A percentile compares a stretch with the other conserved stretches of the same genome.
phyloP scores from a whole-genome alignment of 2,329 filamentous ascomycete genomes.

The Whalleya microplaca region DNA sequence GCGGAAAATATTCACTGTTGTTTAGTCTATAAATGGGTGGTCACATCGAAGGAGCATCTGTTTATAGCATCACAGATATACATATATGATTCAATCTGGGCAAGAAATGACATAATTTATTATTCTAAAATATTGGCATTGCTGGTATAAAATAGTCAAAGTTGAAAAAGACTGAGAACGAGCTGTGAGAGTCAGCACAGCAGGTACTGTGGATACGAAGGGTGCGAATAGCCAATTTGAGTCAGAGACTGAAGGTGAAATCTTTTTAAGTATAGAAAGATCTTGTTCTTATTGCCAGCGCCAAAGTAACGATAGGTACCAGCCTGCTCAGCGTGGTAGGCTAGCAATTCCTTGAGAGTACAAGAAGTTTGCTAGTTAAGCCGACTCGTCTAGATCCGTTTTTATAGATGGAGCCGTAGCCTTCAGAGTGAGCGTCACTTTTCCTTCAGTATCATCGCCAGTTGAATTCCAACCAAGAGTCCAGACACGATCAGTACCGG shows the following conservation, averaged over 20 bases:
- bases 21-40: too few species aligned
- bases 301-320: not conserved
- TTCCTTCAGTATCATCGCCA: constrained; percentile 16
- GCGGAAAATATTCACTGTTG: too few species aligned
- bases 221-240: not conserved
- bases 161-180: not conserved
- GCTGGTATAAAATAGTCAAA: not conserved
- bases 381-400: not conserved
- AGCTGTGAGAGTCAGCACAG: not conserved
- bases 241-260: not conserved
- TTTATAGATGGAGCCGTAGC: constrained; percentile 20
- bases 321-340: not conserved
- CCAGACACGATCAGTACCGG: constrained; percentile 26
- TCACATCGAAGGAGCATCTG: too few species aligned
- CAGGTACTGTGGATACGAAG: not conserved
- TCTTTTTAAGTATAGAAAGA: not conserved
- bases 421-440: constrained; percentile 27
- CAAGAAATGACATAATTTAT: not conserved
- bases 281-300: not conserved
- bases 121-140: not conserved
- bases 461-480: constrained; percentile 33
- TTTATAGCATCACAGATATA: too few species aligned
- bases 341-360: not conserved
- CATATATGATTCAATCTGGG: not conserved
- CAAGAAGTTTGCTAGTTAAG: not conserved